A percentile compares a stretch with the other conserved stretches of the same genome.
These are phyloP conservation scores for Vaccinium darrowii DNA, from an alignment of 148 eudicot species.

Conservation along the genomic window DNA sequence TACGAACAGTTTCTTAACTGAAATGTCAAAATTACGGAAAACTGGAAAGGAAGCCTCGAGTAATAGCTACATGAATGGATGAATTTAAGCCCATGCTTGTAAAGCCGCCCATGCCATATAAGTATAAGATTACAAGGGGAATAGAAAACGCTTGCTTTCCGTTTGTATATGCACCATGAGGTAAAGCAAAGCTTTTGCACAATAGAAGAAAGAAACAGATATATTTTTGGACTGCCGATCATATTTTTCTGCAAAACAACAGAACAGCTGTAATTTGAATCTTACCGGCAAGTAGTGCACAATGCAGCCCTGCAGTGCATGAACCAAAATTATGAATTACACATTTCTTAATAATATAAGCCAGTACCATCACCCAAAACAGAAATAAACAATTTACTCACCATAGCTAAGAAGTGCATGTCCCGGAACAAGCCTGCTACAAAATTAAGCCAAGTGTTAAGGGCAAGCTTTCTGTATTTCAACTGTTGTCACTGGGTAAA, in stretches of 20 bases:
- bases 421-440: conserved; percentile 85
- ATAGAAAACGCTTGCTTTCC: neutral
- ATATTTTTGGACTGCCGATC: neutral
- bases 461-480: neutral
- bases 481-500: neutral
- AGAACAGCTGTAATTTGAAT: neutral
- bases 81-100: neutral
- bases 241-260: neutral
- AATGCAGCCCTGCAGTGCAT: conserved; percentile 74
- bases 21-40: neutral
- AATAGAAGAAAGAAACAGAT: too few species aligned
- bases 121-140: neutral
- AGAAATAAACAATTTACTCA: conserved; percentile 29
- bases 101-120: too few species aligned
- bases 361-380: neutral
- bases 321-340: conserved; percentile 13
- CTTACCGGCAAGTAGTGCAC: conserved; percentile 96
- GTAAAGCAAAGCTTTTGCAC: conserved; percentile 1
- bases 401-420: conserved; percentile 93
- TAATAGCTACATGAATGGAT: neutral
- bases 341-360: neutral
- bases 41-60: conserved; percentile 4
- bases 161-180: neutral
- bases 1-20: conserved; percentile 5
- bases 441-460: neutral